Percentiles rank a stretch among this genome's conserved stretches.
Evolutionary conservation across 2,329 filamentous ascomycete genomes (phyloP).

Genomic region (Phialophora verrucosa): DNA sequence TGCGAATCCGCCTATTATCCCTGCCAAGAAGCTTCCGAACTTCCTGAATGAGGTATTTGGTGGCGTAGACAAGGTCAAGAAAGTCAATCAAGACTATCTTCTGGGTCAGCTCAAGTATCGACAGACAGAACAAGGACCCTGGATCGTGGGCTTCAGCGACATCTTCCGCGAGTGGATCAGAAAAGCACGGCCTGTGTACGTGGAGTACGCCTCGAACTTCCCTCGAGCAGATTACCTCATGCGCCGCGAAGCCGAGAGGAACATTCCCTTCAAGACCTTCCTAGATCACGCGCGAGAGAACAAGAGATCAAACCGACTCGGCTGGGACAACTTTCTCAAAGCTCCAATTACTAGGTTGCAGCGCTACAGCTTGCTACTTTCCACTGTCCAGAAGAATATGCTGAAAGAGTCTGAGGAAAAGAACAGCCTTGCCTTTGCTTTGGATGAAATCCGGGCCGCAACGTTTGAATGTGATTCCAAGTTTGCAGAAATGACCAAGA

Average conservation of each 20-base stretch:
- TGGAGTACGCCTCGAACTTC: conserved; percentile 89
- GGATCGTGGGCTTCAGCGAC: conserved; percentile 91
- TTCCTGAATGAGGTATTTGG: conserved; percentile 90
- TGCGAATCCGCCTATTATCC: conserved; percentile 79
- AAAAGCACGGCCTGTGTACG: conserved; percentile 85
- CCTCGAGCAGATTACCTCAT: conserved; percentile 83
- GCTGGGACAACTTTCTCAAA: conserved; percentile 95
- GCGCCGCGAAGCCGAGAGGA: conserved; percentile 81
- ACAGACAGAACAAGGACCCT: conserved; percentile 95
- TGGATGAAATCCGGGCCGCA: conserved; percentile 88
- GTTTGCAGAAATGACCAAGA: conserved; percentile 89
- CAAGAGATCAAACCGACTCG: conserved; percentile 78
- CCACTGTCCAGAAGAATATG: conserved; percentile 84
- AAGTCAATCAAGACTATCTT: conserved; percentile 90
- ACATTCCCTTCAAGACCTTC: conserved; percentile 85
- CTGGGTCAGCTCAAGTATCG: conserved; percentile 94
- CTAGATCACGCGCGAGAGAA: conserved; percentile 79
- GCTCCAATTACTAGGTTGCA: conserved; percentile 91
- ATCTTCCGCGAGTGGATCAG: conserved; percentile 98
- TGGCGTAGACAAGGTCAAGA: conserved; percentile 83
- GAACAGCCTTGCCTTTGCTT: conserved; percentile 77
- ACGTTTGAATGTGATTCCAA: conserved; percentile 89
- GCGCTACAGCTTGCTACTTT: conserved; percentile 81
- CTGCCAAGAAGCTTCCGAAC: conserved; percentile 74
- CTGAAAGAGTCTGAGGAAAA: conserved; percentile 86